These are phyloP conservation scores for Monosporozyma aquatica DNA, from an alignment of 805 yeast species.

Conservation along the genomic window DNA sequence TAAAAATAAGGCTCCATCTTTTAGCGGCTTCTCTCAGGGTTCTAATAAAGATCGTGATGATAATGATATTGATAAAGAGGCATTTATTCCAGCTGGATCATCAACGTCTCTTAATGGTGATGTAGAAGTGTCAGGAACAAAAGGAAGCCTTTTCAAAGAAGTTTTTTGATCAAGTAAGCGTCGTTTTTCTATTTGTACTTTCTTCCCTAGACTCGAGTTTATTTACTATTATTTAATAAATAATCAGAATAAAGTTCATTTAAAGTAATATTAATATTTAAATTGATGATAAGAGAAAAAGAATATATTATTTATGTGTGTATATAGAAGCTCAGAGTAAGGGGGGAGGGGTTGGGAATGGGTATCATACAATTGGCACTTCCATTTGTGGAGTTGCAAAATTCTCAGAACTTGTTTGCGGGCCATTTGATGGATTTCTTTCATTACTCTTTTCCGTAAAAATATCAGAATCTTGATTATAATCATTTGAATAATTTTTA, in stretches of 20 bases:
- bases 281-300: background rate
- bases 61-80: constrained; percentile 10
- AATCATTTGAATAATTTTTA: constrained; percentile 16
- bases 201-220: no score
- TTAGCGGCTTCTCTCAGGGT: constrained; percentile 26
- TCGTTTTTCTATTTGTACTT: no score
- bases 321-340: no score
- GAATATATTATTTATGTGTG: no score
- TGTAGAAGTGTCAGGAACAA: background rate
- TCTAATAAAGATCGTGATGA: constrained; percentile 14
- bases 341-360: no score
- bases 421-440: background rate
- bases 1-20: constrained; percentile 10
- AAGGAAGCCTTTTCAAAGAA: constrained; percentile 22
- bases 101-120: background rate
- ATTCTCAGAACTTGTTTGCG: background rate
- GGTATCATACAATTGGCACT: background rate
- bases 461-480: background rate
- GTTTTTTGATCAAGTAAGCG: no score
- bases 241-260: no score
- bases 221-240: no score
- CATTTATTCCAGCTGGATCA: constrained; percentile 12
- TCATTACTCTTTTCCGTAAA: background rate
- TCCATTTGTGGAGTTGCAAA: background rate
- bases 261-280: background rate